Evolutionary conservation across 1,284 basidiomycete genomes (phyloP).

Genomic region (Ustilago tritici): DNA sequence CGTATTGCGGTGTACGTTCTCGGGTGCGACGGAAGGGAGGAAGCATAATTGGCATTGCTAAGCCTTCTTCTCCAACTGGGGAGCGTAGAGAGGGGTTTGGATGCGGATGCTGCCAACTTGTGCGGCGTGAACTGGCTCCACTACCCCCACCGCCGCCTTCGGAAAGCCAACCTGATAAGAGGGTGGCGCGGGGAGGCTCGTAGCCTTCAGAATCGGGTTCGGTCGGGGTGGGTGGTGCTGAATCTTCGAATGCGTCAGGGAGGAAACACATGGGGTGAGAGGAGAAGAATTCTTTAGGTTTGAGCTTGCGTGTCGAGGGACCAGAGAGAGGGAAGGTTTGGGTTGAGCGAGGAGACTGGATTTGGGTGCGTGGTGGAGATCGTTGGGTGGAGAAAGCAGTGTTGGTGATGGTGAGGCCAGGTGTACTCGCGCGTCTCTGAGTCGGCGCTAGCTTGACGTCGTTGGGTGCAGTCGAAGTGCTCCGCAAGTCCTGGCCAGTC

Average conservation of each 20-base stretch:
- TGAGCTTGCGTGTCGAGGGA: conserved; percentile 17
- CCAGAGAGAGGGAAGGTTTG: conserved; percentile 23
- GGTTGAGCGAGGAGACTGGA: conserved; percentile 5
- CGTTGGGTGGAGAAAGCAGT: conserved; percentile 5
- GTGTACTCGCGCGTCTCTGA: conserved; percentile 11
- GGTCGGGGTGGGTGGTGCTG: conserved; percentile 38
- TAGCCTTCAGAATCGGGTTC: conserved; percentile 35
- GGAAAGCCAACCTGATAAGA: conserved; percentile 40
- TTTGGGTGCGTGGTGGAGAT: conserved; percentile 6
- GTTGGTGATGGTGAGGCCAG: too few species aligned
- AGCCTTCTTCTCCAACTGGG: conserved; percentile 1
- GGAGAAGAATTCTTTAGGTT: conserved; percentile 35
- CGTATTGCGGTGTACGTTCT: conserved; percentile 21
- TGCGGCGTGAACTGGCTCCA: conserved; percentile 36
- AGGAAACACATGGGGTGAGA: conserved; percentile 54
- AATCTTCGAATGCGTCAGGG: conserved; percentile 54
- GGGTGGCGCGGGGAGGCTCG: conserved; percentile 23
- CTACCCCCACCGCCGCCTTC: conserved; percentile 38
- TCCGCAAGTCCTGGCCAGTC: not conserved
- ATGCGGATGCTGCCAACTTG: conserved; percentile 42
- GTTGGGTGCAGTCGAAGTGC: not conserved
- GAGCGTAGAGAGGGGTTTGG: conserved; percentile 5
- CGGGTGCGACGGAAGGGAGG: conserved; percentile 37
- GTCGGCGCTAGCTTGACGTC: conserved; percentile 4
- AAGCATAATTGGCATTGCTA: conserved; percentile 32